Percentiles rank a stretch among this genome's conserved stretches.
phyloP scores from a whole-genome alignment of 148 eudicot genomes.

The Chenopodium berlandieri region DNA sequence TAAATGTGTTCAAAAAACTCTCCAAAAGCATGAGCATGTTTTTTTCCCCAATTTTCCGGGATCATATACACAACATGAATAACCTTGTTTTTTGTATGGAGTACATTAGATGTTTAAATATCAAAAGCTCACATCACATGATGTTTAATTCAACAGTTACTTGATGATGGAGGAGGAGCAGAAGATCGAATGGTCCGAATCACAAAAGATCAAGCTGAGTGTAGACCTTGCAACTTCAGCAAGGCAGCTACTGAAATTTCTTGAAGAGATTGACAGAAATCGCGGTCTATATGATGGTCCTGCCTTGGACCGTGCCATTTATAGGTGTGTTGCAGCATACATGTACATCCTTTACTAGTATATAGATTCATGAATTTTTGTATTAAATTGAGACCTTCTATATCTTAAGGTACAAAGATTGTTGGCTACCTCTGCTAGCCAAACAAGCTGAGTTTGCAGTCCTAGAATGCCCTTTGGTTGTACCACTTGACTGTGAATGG shows the following conservation, averaged over 20 bases:
- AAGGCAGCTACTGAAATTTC: constrained; percentile 65
- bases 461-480: constrained; percentile 58
- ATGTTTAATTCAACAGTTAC: no score
- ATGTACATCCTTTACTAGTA: background rate
- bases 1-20: no score
- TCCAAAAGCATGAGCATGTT: no score
- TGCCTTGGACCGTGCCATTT: constrained; percentile 56
- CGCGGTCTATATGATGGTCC: constrained; percentile 65
- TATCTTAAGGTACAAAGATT: constrained; percentile 21
- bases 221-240: constrained; percentile 76
- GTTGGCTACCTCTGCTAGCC: constrained; percentile 92
- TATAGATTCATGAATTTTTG: background rate
- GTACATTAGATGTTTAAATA: no score
- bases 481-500: constrained; percentile 94
- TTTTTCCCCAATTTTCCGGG: no score
- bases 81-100: no score
- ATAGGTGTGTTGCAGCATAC: constrained; percentile 38
- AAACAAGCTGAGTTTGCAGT: constrained; percentile 47
- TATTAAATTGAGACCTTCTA: background rate
- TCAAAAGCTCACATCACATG: no score
- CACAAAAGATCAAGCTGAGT: constrained; percentile 57
- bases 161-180: no score
- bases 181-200: constrained; percentile 64
- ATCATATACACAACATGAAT: no score
- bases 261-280: constrained; percentile 73